Percentiles rank a stretch among this genome's conserved stretches.
These are phyloP conservation scores for Xylaria cubensis DNA, from an alignment of 495 filamentous ascomycete genomes.

Conservation along the genomic window DNA sequence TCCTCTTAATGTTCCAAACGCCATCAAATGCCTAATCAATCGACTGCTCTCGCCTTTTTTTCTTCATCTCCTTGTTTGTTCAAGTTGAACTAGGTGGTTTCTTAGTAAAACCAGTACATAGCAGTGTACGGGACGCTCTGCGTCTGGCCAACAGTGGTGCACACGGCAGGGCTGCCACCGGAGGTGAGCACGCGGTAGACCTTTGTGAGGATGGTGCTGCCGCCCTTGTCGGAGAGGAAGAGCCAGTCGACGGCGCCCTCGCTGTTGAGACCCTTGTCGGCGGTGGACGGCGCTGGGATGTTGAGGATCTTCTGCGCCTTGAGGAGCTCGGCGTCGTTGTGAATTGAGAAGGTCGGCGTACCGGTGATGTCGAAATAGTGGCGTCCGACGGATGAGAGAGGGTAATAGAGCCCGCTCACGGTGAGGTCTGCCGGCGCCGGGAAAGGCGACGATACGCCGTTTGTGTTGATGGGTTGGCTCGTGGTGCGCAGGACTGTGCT, in stretches of 20 bases:
- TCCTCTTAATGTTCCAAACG: slow-evolving; percentile 21
- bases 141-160: slow-evolving; percentile 48
- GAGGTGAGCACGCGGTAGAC: slow-evolving; percentile 75
- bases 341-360: slow-evolving; percentile 66
- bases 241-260: slow-evolving; percentile 71
- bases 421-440: slow-evolving; percentile 43
- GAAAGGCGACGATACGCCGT: slow-evolving; percentile 48
- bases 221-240: slow-evolving; percentile 57
- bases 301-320: slow-evolving; percentile 55
- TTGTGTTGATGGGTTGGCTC: slow-evolving; percentile 46
- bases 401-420: slow-evolving; percentile 36
- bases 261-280: slow-evolving; percentile 47
- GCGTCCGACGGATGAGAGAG: slow-evolving; percentile 58
- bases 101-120: slow-evolving; percentile 72
- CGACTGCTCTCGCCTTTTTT: background rate
- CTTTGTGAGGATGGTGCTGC: slow-evolving; percentile 54
- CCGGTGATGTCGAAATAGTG: slow-evolving; percentile 67
- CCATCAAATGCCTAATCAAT: slow-evolving; percentile 19
- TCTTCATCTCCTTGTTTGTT: background rate
- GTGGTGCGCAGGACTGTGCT: slow-evolving; percentile 42
- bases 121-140: slow-evolving; percentile 68
- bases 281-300: slow-evolving; percentile 57
- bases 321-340: slow-evolving; percentile 41
- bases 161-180: slow-evolving; percentile 62
- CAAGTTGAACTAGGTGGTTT: too few species aligned